A percentile compares a stretch with the other conserved stretches of the same genome.
Conservation (phyloP, 768 basidiomycete genomes). For the Calocera viscosa region DNA sequence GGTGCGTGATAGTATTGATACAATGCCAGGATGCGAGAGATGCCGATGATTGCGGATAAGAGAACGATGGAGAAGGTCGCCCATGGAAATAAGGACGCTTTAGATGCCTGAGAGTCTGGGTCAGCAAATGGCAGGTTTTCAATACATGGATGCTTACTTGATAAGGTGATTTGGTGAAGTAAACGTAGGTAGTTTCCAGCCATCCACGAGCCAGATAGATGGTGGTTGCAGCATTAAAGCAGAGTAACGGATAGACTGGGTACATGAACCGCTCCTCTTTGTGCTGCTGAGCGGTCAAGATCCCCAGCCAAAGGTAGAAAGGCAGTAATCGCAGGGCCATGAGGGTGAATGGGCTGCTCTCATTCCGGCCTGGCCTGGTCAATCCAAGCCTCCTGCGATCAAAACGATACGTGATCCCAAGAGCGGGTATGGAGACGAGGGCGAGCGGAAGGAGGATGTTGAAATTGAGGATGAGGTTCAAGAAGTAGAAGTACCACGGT, state of each 20-base stretch:
- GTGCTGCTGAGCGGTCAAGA: constrained; percentile 72
- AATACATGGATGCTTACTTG: constrained; percentile 38
- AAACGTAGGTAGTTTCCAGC: constrained; percentile 66
- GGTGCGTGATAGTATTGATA: constrained; percentile 88
- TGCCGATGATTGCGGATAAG: constrained; percentile 54
- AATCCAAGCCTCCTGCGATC: constrained; percentile 62
- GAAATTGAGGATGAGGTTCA: constrained; percentile 88
- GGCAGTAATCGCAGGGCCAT: constrained; percentile 70
- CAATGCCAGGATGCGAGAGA: constrained; percentile 68
- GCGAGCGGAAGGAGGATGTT: constrained; percentile 76
- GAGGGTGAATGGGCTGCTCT: constrained; percentile 57
- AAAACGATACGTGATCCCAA: constrained; percentile 56
- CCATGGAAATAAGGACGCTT: constrained; percentile 57
- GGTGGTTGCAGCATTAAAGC: constrained; percentile 88
- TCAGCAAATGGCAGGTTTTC: neutral
- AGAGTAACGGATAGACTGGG: constrained; percentile 79
- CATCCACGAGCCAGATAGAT: constrained; percentile 76
- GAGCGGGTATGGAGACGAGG: constrained; percentile 62
- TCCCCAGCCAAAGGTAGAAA: constrained; percentile 78
- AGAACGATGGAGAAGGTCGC: constrained; percentile 61
- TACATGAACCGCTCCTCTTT: constrained; percentile 99
- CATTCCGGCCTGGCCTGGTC: constrained; percentile 37
- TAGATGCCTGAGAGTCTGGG: constrained; percentile 48
- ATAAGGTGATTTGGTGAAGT: constrained; percentile 71
- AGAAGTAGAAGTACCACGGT: constrained; percentile 73